Conservation (phyloP, 768 basidiomycete genomes). For the Cyclocybe cylindracea region DNA sequence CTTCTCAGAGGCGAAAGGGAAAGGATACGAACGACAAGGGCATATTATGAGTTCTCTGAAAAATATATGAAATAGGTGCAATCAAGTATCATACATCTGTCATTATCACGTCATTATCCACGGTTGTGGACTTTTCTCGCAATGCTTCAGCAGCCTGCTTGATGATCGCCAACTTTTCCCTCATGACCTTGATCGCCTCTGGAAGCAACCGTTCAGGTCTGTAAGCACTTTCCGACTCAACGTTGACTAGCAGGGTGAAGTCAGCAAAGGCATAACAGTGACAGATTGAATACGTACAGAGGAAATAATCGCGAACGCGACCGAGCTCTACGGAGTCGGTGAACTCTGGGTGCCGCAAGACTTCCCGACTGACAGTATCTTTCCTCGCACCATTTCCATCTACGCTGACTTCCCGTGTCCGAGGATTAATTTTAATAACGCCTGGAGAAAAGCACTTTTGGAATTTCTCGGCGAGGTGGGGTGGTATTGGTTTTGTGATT, state of each 20-base stretch:
- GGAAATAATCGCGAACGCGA: constrained; percentile 88
- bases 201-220: constrained; percentile 79
- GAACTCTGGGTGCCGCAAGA: constrained; percentile 90
- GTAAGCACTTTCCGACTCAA: constrained; percentile 92
- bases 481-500: constrained; percentile 74
- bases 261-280: neutral
- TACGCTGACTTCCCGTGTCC: constrained; percentile 60
- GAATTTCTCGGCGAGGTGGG: constrained; percentile 79
- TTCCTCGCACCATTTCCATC: constrained; percentile 68
- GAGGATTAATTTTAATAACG: constrained; percentile 65
- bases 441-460: constrained; percentile 85
- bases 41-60: no score
- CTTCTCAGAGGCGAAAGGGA: no score
- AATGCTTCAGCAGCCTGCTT: constrained; percentile 61
- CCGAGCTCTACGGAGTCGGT: constrained; percentile 79
- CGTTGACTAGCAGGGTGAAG: constrained; percentile 56
- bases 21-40: no score
- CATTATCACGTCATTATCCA: constrained; percentile 57
- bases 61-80: no score
- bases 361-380: constrained; percentile 91
- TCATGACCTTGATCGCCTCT: constrained; percentile 80
- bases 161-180: constrained; percentile 70
- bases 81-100: constrained; percentile 8
- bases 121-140: constrained; percentile 36
- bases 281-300: constrained; percentile 59